A percentile compares a stretch with the other conserved stretches of the same genome.
These are phyloP conservation scores for Ganoderma multipileum DNA, from an alignment of 1,284 basidiomycete species.

Conservation along the genomic window DNA sequence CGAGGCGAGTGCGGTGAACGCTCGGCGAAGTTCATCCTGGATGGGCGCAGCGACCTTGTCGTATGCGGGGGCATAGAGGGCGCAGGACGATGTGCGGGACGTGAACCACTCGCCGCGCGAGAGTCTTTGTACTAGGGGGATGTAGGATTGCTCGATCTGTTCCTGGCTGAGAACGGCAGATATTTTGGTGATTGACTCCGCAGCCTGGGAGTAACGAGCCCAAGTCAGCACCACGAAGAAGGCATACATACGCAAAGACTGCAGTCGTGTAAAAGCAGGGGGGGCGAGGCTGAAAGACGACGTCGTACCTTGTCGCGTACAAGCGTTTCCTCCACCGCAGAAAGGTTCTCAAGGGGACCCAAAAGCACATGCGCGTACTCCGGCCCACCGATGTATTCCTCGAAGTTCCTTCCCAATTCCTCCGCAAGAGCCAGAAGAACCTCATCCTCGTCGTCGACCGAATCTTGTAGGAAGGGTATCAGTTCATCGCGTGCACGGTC, in stretches of 20 bases:
- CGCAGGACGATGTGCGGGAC: constrained; percentile 95
- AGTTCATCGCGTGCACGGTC: constrained; percentile 97
- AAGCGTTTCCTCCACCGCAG: constrained; percentile 97
- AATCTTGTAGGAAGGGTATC: constrained; percentile 97
- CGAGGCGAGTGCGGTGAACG: constrained; percentile 83
- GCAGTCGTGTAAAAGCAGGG: background rate
- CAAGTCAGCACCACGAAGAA: background rate
- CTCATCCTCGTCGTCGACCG: constrained; percentile 99
- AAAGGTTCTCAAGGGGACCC: constrained; percentile 94
- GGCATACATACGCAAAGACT: background rate
- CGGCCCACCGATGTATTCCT: constrained; percentile 94
- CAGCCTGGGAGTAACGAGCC: constrained; percentile 66
- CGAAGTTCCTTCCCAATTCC: constrained; percentile 91
- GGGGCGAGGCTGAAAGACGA: background rate
- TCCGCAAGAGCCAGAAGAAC: constrained; percentile 96
- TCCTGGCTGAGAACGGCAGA: constrained; percentile 78
- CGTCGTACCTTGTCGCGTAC: constrained; percentile 92
- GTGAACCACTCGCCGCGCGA: constrained; percentile 99
- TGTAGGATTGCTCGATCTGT: constrained; percentile 92
- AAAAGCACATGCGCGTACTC: constrained; percentile 90
- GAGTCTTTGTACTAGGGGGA: constrained; percentile 91
- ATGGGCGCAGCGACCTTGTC: constrained; percentile 73
- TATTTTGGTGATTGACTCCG: constrained; percentile 96
- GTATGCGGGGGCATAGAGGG: constrained; percentile 95
- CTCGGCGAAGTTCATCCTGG: constrained; percentile 91